Conservation (phyloP, 164 flowering plant species). For the Nymphaea thermarum region DNA sequence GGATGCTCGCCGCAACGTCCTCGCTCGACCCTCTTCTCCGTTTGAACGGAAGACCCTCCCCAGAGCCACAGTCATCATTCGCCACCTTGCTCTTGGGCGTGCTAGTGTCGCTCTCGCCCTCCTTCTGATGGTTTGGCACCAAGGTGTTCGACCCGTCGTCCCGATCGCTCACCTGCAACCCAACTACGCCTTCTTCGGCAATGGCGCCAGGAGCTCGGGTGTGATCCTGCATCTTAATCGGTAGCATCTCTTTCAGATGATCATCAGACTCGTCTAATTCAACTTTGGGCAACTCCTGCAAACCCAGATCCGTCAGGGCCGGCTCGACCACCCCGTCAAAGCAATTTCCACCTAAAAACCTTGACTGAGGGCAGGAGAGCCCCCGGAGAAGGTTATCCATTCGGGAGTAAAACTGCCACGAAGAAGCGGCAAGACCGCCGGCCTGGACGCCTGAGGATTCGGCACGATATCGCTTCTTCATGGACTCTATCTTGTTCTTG, state of each 20-base stretch:
- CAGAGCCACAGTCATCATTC: slow-evolving; percentile 6
- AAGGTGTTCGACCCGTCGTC: slow-evolving; percentile 18
- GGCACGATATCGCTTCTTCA: slow-evolving; percentile 18
- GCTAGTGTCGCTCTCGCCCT: slow-evolving; percentile 12
- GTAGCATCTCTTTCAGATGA: neutral
- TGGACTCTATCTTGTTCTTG: slow-evolving; percentile 21
- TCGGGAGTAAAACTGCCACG: slow-evolving; percentile 14
- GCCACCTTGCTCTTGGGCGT: slow-evolving; percentile 12
- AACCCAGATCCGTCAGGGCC: neutral
- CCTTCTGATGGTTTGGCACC: slow-evolving; percentile 8
- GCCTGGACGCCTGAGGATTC: slow-evolving; percentile 3
- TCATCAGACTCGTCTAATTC: slow-evolving; percentile 11
- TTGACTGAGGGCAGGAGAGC: slow-evolving; percentile 1
- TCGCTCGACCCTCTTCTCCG: slow-evolving; percentile 6
- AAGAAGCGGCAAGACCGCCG: slow-evolving; percentile 2
- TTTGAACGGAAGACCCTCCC: slow-evolving; percentile 5
- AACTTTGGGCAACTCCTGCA: slow-evolving; percentile 4
- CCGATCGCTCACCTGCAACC: slow-evolving; percentile 8
- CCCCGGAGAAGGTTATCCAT: slow-evolving; percentile 16
- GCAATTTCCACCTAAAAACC: slow-evolving; percentile 1
- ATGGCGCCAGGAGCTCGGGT: slow-evolving; percentile 2
- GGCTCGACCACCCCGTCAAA: slow-evolving; percentile 3
- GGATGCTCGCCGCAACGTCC: slow-evolving; percentile 53
- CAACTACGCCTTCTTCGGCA: slow-evolving; percentile 6
- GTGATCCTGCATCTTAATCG: neutral